phyloP scores from a whole-genome alignment of 805 yeast species.

The Ogataea ganodermae region DNA sequence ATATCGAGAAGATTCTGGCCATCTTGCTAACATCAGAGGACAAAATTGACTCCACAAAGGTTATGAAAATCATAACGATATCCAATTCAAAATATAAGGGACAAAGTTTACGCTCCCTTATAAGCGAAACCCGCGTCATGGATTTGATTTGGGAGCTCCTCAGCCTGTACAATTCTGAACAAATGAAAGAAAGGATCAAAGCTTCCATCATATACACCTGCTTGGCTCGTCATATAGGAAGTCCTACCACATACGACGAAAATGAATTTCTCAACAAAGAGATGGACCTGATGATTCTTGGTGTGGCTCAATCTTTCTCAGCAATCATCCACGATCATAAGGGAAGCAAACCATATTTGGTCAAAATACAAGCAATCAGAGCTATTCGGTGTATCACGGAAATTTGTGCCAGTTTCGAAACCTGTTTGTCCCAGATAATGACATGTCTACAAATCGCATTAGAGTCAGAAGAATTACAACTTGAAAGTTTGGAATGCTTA shows the following conservation, averaged over 20 bases:
- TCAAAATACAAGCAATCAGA: constrained; percentile 66
- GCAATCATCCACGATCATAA: constrained; percentile 73
- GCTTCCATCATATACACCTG: constrained; percentile 42
- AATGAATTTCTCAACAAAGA: constrained; percentile 40
- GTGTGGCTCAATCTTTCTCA: constrained; percentile 76
- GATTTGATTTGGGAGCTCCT: constrained; percentile 46
- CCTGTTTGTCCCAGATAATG: constrained; percentile 78
- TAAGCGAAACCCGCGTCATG: constrained; percentile 26
- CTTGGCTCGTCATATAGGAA: constrained; percentile 21
- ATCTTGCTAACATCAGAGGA: constrained; percentile 54
- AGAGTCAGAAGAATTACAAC: constrained; percentile 60
- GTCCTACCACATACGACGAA: constrained; percentile 30
- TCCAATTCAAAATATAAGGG: constrained; percentile 47
- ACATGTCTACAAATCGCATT: constrained; percentile 82
- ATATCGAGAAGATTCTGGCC: constrained; percentile 58
- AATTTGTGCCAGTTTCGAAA: constrained; percentile 44
- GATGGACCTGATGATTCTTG: constrained; percentile 63
- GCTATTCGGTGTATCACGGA: constrained; percentile 72
- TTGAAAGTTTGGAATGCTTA: constrained; percentile 70
- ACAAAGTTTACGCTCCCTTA: constrained; percentile 39
- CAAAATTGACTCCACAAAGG: constrained; percentile 48
- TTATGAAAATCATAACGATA: constrained; percentile 53
- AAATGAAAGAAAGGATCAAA: constrained; percentile 35
- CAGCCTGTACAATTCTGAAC: constrained; percentile 39
- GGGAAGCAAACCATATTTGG: constrained; percentile 71